Evolutionary conservation across 1,284 basidiomycete genomes (phyloP).

Genomic region (Moniliophthora roreri): DNA sequence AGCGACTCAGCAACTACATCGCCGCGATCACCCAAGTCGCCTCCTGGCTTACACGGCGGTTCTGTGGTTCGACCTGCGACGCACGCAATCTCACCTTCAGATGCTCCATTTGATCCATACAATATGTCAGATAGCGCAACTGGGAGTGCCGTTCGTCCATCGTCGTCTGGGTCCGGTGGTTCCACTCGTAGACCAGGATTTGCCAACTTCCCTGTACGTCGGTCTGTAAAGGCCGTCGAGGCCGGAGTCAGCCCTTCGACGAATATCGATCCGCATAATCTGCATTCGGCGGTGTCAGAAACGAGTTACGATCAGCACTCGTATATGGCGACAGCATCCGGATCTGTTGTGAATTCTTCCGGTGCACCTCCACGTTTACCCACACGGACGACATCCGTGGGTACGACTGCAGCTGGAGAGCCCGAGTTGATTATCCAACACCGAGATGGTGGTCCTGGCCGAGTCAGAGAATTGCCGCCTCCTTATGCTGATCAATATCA

Average conservation of each 20-base stretch:
- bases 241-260: not conserved
- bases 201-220: constrained; percentile 20
- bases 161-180: constrained; percentile 1
- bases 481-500: constrained; percentile 13
- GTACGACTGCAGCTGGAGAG: not conserved
- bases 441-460: constrained; percentile 10
- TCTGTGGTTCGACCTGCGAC: too few species aligned
- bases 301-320: too few species aligned
- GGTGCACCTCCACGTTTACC: not conserved
- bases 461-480: constrained; percentile 14
- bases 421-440: constrained; percentile 14
- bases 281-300: too few species aligned
- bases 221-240: constrained; percentile 16
- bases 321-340: too few species aligned
- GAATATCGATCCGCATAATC: too few species aligned
- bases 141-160: not conserved
- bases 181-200: constrained; percentile 10
- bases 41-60: not conserved
- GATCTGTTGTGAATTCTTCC: not conserved
- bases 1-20: not conserved
- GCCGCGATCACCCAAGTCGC: not conserved
- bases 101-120: not conserved
- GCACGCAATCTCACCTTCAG: not conserved
- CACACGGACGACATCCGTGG: not conserved
- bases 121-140: not conserved